A percentile compares a stretch with the other conserved stretches of the same genome.
Evolutionary conservation across 1,139 yeast genomes (phyloP).

Genomic region (Lodderomyces beijingensis): DNA sequence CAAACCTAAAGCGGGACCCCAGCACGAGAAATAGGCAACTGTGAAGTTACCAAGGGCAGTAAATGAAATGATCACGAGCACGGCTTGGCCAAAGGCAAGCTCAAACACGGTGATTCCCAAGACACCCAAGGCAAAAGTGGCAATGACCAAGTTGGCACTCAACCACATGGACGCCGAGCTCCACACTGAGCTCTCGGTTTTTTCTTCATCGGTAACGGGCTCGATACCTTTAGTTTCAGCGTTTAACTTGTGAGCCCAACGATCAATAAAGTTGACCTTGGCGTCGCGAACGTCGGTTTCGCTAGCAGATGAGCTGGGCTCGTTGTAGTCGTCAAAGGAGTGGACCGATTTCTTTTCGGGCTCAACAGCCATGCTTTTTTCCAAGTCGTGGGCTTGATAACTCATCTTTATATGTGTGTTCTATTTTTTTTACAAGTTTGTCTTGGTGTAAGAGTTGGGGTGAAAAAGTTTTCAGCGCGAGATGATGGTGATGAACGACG

Average conservation of each 20-base stretch:
- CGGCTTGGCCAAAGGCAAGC: conserved; percentile 63
- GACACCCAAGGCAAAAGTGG: conserved; percentile 79
- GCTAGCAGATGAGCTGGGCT: conserved; percentile 5
- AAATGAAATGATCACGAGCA: conserved; percentile 65
- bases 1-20: conserved; percentile 82
- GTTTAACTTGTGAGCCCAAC: conserved; percentile 32
- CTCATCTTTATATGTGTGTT: too few relatives aligned
- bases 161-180: conserved; percentile 90
- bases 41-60: conserved; percentile 67
- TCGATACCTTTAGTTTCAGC: conserved; percentile 72
- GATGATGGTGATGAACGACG: too few relatives aligned
- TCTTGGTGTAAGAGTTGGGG: too few relatives aligned
- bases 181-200: conserved; percentile 55
- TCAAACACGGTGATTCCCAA: conserved; percentile 60
- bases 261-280: conserved; percentile 17
- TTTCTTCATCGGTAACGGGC: conserved; percentile 62
- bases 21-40: conserved; percentile 77
- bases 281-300: conserved; percentile 11
- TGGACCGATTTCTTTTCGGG: conserved; percentile 7
- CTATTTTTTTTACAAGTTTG: too few relatives aligned
- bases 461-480: too few relatives aligned
- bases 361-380: conserved; percentile 3
- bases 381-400: neutral
- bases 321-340: conserved; percentile 8
- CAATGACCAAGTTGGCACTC: conserved; percentile 85